Conservation (phyloP, 306 rosid genomes). For the Adenanthera pavonina region DNA sequence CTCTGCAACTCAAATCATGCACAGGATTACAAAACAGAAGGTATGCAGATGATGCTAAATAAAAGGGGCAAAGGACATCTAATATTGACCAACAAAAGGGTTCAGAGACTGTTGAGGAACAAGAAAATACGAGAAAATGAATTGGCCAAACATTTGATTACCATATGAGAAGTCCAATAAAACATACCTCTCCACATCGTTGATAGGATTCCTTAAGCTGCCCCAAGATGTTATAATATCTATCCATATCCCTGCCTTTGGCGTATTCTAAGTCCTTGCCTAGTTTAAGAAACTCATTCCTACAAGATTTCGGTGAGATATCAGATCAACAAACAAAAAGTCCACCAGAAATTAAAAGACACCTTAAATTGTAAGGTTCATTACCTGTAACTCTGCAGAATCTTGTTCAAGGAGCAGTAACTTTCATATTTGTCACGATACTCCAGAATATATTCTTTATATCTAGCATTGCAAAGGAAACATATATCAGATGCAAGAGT, state of each 20-base stretch:
- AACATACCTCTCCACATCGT: conserved; percentile 69
- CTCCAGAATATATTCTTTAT: conserved; percentile 88
- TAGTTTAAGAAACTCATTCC: conserved; percentile 71
- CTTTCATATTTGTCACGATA: conserved; percentile 83
- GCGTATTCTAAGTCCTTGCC: conserved; percentile 69
- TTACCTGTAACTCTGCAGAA: conserved; percentile 81
- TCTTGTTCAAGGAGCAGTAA: conserved; percentile 84
- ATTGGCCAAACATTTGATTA: conserved; percentile 28
- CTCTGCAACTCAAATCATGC: conserved; percentile 66
- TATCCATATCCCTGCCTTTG: conserved; percentile 64
- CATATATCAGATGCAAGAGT: conserved; percentile 42
- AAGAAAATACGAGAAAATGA: conserved; percentile 1
- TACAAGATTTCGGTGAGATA: conserved; percentile 46
- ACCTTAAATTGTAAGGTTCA: conserved; percentile 18
- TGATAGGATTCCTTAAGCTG: conserved; percentile 78
- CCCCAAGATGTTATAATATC: conserved; percentile 55
- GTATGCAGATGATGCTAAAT: conserved; percentile 11
- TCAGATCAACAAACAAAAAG: conserved; percentile 32
- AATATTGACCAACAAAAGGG: neutral
- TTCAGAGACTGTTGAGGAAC: conserved; percentile 34
- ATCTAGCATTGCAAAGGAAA: conserved; percentile 55
- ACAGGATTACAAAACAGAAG: conserved; percentile 18
- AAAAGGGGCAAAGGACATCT: neutral
- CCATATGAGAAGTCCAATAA: conserved; percentile 20
- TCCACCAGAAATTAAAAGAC: neutral